Conservation (phyloP, 108 stramenopile genomes). For the Pseudonitzschia multiseries region DNA sequence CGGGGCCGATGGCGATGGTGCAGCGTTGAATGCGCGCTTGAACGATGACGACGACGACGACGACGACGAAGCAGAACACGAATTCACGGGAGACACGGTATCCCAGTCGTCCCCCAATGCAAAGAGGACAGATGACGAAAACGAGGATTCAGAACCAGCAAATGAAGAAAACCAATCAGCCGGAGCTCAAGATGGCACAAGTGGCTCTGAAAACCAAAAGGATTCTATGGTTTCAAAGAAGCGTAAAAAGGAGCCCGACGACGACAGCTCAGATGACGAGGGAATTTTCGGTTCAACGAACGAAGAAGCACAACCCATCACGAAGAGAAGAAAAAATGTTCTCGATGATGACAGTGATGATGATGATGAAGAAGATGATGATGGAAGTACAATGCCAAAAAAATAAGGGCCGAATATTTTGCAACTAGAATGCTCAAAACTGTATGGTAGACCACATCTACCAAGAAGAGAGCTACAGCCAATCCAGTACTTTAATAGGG, state of each 20-base stretch:
- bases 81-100: constrained; percentile 48
- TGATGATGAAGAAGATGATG: background rate
- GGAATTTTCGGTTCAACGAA: background rate
- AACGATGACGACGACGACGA: constrained; percentile 14
- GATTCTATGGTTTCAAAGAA: background rate
- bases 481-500: no score
- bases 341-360: background rate
- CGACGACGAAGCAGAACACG: constrained; percentile 55
- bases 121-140: background rate
- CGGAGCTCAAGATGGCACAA: background rate
- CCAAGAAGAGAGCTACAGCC: no score
- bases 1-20: constrained; percentile 27
- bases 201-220: background rate
- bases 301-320: background rate
- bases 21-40: no score
- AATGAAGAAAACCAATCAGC: background rate
- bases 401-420: no score
- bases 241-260: background rate
- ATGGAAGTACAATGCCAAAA: background rate
- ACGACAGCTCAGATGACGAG: background rate
- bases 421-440: no score
- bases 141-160: background rate
- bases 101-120: background rate
- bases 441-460: no score
- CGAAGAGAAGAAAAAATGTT: background rate